Evolutionary conservation across 2,329 filamentous ascomycete genomes (phyloP), one percentile per base, ranked within the genome.

Genomic region (Clarireedia monteithiana): DNA sequence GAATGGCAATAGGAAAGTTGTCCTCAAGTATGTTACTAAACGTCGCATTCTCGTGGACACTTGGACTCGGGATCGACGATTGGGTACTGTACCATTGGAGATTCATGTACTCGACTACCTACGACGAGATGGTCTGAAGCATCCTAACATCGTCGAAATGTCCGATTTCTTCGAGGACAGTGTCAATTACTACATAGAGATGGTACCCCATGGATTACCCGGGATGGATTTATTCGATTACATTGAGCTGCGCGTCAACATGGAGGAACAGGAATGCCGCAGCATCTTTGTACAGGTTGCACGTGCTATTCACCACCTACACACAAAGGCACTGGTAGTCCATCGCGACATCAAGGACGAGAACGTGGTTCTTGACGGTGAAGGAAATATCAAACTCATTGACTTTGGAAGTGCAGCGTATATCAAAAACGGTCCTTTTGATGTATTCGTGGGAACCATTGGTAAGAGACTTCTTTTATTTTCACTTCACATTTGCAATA

Each of bases 171-270:
- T 88, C 63, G 84, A 88, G 69, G 89, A 95, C 63, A 85, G 89
- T 61, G 77, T 85, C 65, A 97, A 99, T 68, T 99, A 99, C 73
- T 99, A 99, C 72, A 99, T 99, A 64, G 94, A 97, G 71, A 99
- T 97, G 90, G 80, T 88, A 14, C 94, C 94, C 0, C 94, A 97
- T 66, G 94, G 94, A 1, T 77, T 96, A 39, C 94, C 94, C 0
- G 94, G 94, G 12, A 97, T 99, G 91, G 94, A 99, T 70, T 79
- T 99, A 2, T 99, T 99, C 67, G 94, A 99, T 72, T 99, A 99
- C 71, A 99, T 99, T 63, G 94, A 99, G 71, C 80, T 99, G 53
- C 86, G 92, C 26, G 85, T 91, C 47, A 96, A 92, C 66, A 99
- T 99, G 94, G 90, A 95, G 53, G 94, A 99, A 73, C 78, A 81